Evolutionary conservation across 1,139 yeast species (phyloP), one percentile per base, ranked within the genome.

Genomic region (Kurtzmaniella quercitrusa): DNA sequence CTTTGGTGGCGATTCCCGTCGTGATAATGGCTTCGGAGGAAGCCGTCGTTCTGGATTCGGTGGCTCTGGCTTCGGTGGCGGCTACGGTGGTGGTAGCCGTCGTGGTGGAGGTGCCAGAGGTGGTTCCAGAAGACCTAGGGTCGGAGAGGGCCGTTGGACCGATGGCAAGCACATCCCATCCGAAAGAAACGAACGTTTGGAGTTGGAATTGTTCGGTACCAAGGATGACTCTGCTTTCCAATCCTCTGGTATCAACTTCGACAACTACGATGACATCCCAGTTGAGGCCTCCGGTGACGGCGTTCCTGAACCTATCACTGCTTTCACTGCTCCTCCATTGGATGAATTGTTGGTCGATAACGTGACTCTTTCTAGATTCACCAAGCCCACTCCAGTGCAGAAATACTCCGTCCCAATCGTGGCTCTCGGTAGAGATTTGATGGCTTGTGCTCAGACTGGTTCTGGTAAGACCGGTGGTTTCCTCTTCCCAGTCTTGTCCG

Each of bases 381-480:
- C 86, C 52, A 89, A 79, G 70, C 98, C 98, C 60, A 93, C 99
- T 37, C 99, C 99, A 43, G 99, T 93, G 47, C 99, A 93, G 69
- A 93, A 93, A 72, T 93, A 93, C 77, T 93, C 98, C 41, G 89
- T 93, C 55, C 98, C 99, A 53, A 93, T 94, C 59, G 96, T 94
- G 55, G 90, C 95, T 48, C 82, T 76, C 44, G 95, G 96, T 59
- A 85, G 98, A 75, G 99, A 93, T 71, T 82, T 93, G 73, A 93
- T 93, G 98, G 98, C 98, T 39, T 93, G 98, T 83, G 98, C 98
- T 51, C 98, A 93, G 77, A 93, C 98, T 58, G 98, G 94, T 87
- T 91, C 98, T 46, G 99, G 99, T 81, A 93, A 93, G 77, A 93
- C 99, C 64, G 98, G 98, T 78, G 99, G 98, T 54, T 93, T 93